Evolutionary conservation across 2,329 filamentous ascomycete species (phyloP), one percentile per base, ranked within the genome.

Genomic region (Colletotrichum tropicale): DNA sequence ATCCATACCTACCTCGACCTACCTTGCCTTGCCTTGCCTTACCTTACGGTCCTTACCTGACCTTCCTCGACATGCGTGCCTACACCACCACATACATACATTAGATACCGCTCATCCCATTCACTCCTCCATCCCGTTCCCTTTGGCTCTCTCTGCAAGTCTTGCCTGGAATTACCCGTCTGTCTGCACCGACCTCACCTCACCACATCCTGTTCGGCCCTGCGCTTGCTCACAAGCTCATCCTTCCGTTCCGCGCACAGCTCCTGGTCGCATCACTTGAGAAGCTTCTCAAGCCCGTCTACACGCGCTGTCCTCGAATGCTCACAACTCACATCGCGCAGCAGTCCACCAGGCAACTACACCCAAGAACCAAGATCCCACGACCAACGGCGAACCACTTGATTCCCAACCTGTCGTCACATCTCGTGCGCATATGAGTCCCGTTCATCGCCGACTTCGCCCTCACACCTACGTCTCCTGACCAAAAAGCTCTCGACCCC

Each of bases 51-150:
- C 18, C 38, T 52, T 52, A 52, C 43, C 61, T 64, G 61, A 64
- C 32, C 61, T 38, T 65, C 61, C 67, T 71, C 66, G n/a, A 64
- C 70, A 76, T 70, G 61, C 70, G 75, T 43, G 64, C 67, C 62
- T 60, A 38, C 70, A 30, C 58, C 64, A 52, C n/a, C 43, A 55
- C 70, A 68, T 70, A 58, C 76, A 76, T 74, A 76, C 74, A 73
- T 76, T 76, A 76, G 74, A 69, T 76, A 76, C 74, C 70, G 70
- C 74, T 76, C 74, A 64, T 76, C 74, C 74, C 70, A 76, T 74
- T 52, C 70, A 73, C n/a, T 52, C 12, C n/a, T 61, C 70, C 70
- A 36, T 52, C 67, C 67, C 56, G 56, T 55, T 52, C 56, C 56
- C 56, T 10, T 70, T 52, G 36, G 26, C n/a, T 70, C 56, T 52